Conservation (phyloP, 257 asterid genomes). For the Handroanthus guayacan region DNA sequence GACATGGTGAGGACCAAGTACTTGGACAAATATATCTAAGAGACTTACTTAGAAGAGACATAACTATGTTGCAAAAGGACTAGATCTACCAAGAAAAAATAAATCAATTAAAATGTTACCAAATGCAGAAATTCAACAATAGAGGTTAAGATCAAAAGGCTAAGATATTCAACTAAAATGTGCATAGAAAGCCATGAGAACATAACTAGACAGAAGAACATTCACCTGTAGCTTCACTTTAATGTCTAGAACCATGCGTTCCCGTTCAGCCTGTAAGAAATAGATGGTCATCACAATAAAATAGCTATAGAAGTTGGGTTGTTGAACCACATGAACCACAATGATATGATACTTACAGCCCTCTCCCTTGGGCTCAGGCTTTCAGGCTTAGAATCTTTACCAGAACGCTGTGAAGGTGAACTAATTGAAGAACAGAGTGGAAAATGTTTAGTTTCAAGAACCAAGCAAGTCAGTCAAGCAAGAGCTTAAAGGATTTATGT, state of each 20-base stretch:
- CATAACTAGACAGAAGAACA: slow-evolving; percentile 33
- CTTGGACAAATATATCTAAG: slow-evolving; percentile 5
- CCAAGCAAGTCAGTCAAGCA: slow-evolving; percentile 29
- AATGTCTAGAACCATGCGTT: slow-evolving; percentile 97
- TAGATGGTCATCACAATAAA: slow-evolving; percentile 25
- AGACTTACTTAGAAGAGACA: slow-evolving; percentile 16
- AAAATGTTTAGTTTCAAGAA: slow-evolving; percentile 22
- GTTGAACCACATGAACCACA: slow-evolving; percentile 27
- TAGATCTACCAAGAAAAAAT: slow-evolving; percentile 6
- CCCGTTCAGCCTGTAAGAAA: slow-evolving; percentile 86
- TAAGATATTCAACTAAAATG: slow-evolving; percentile 6
- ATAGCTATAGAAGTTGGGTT: slow-evolving; percentile 25
- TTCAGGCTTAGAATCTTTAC: slow-evolving; percentile 72
- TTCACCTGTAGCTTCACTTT: slow-evolving; percentile 94
- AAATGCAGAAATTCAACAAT: slow-evolving; percentile 10
- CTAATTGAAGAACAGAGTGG: slow-evolving; percentile 45
- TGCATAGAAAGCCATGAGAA: slow-evolving; percentile 26
- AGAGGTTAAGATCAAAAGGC: slow-evolving; percentile 14
- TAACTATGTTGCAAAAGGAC: slow-evolving; percentile 1
- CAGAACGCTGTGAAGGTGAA: slow-evolving; percentile 68
- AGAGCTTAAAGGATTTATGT: slow-evolving; percentile 33
- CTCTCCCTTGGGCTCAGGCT: slow-evolving; percentile 95
- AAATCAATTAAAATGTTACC: slow-evolving; percentile 9
- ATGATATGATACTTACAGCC: slow-evolving; percentile 66
- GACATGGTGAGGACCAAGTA: not conserved